Evolutionary conservation across 345 rosid species (phyloP).

Genomic region (Eucalyptus erythrocorys): DNA sequence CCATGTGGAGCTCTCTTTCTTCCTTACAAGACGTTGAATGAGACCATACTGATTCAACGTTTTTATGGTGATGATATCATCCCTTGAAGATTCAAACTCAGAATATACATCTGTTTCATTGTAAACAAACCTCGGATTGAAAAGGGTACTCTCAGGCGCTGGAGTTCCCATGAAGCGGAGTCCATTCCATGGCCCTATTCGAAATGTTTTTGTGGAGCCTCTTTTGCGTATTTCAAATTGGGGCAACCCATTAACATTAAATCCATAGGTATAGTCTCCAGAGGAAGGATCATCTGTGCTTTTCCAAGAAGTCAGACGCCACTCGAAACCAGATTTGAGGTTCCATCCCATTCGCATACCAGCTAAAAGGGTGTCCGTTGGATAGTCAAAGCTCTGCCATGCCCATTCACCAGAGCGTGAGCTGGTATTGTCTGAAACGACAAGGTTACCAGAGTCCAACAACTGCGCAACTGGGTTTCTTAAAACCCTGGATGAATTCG

Average conservation of each 20-base stretch:
- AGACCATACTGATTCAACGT: too few species aligned
- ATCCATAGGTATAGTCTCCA: not conserved
- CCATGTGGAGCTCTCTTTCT: not conserved
- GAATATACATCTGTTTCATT: accelerated
- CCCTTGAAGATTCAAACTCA: too few species aligned
- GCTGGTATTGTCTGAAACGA: not conserved
- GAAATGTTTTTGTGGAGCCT: not conserved
- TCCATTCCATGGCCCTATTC: too few species aligned
- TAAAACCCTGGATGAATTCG: not conserved
- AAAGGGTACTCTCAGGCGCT: accelerated
- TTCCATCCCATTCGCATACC: slow-evolving; percentile 15
- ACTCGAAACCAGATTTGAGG: not conserved
- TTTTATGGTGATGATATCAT: accelerated
- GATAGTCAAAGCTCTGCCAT: slow-evolving; percentile 26
- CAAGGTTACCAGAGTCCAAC: slow-evolving; percentile 20
- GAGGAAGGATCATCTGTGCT: slow-evolving; percentile 6
- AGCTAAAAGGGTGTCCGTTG: slow-evolving; percentile 11
- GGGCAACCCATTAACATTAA: slow-evolving; percentile 9
- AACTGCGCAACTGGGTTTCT: slow-evolving; percentile 2
- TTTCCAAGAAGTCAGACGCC: slow-evolving; percentile 7
- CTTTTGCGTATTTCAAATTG: not conserved
- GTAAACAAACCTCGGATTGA: accelerated
- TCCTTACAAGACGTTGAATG: too few species aligned
- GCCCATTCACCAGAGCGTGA: not conserved
- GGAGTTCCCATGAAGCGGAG: accelerated